Percentiles rank a stretch among this genome's conserved stretches.
These are phyloP conservation scores for Leccinum rimulosum DNA, from an alignment of 768 basidiomycete genomes.

Conservation along the genomic window DNA sequence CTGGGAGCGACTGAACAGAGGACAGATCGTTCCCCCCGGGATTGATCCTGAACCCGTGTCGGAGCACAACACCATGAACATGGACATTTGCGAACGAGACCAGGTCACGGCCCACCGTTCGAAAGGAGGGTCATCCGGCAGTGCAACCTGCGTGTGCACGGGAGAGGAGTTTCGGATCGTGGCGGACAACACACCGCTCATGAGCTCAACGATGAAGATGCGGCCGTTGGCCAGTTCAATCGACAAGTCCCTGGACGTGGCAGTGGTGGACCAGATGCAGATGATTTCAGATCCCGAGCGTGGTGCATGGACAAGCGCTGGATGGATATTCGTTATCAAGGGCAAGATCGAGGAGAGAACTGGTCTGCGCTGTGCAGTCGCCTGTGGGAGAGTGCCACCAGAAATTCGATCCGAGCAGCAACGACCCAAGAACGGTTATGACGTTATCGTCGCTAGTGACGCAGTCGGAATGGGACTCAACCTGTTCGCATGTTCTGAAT, in stretches of 20 bases:
- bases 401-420: too few relatives aligned
- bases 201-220: slow-evolving; percentile 90
- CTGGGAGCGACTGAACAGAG: too few relatives aligned
- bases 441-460: too few relatives aligned
- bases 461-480: too few relatives aligned
- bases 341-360: too few relatives aligned
- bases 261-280: slow-evolving; percentile 96
- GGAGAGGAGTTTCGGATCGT: too few relatives aligned
- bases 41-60: slow-evolving; percentile 41
- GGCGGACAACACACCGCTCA: too few relatives aligned
- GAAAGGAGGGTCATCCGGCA: slow-evolving; percentile 37
- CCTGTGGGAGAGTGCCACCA: too few relatives aligned
- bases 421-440: too few relatives aligned
- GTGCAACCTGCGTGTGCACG: slow-evolving; percentile 75
- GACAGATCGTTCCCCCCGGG: slow-evolving; percentile 16
- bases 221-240: slow-evolving; percentile 41
- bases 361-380: too few relatives aligned
- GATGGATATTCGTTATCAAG: too few relatives aligned
- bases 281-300: slow-evolving; percentile 81
- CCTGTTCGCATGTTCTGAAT: too few relatives aligned
- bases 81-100: slow-evolving; percentile 25
- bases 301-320: slow-evolving; percentile 30
- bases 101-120: slow-evolving; percentile 25
- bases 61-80: slow-evolving; percentile 36
- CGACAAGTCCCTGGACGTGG: slow-evolving; percentile 59